Conservation (phyloP, 345 rosid genomes). For the Syzygium grande region DNA sequence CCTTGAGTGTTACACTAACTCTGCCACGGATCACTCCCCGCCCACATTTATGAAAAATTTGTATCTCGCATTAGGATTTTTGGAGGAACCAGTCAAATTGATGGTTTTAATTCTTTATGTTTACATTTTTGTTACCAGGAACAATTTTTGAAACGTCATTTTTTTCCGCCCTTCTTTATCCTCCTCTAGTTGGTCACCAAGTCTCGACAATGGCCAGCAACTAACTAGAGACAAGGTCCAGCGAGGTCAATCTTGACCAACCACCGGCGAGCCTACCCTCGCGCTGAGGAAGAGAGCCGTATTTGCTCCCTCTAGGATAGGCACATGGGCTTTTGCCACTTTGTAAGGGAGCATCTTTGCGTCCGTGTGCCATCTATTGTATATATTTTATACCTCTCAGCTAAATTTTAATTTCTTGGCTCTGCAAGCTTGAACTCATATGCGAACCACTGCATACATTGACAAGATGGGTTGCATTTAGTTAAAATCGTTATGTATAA, state of each 20-base stretch:
- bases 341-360: neutral
- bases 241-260: too few species aligned
- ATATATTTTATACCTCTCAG: neutral
- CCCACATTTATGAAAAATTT: neutral
- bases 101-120: neutral
- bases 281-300: neutral
- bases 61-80: too few species aligned
- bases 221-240: too few species aligned
- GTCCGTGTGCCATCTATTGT: neutral
- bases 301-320: neutral
- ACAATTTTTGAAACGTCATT: too few species aligned
- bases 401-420: neutral
- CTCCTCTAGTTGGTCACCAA: too few species aligned
- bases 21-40: neutral
- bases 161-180: too few species aligned
- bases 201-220: too few species aligned
- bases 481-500: neutral
- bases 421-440: neutral
- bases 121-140: too few species aligned
- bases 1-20: too few species aligned
- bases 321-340: neutral
- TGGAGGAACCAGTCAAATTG: neutral
- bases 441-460: neutral
- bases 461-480: neutral
- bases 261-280: too few species aligned